phyloP scores from a whole-genome alignment of 192 early-diverging fungal species.

The Spinellus fusiger region DNA sequence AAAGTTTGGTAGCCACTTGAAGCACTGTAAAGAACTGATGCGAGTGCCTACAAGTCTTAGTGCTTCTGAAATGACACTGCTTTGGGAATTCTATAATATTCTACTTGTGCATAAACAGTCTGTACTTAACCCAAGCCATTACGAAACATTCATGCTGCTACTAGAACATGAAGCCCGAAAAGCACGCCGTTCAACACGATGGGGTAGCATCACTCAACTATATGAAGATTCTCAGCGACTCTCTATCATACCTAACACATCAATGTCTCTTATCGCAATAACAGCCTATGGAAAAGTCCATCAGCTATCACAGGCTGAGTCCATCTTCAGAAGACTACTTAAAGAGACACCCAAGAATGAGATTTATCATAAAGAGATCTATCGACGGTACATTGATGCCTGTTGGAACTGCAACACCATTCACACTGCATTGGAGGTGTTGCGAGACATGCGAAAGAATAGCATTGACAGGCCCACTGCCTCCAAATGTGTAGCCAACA shows the following conservation, averaged over 20 bases:
- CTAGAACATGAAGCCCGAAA: not conserved
- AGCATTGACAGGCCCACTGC: not conserved
- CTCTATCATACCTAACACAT: not conserved
- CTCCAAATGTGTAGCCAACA: not conserved
- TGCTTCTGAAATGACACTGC: too few relatives aligned
- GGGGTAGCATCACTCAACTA: not conserved
- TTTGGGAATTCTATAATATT: too few relatives aligned
- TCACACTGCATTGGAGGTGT: not conserved
- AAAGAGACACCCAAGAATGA: not conserved
- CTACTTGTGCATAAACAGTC: not conserved
- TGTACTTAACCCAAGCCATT: constrained; percentile 1
- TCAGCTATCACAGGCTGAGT: not conserved
- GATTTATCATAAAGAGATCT: not conserved
- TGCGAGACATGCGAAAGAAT: not conserved
- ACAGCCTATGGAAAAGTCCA: not conserved
- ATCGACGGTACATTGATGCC: not conserved
- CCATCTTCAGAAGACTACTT: not conserved
- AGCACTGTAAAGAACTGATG: too few relatives aligned
- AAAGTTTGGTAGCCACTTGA: too few relatives aligned
- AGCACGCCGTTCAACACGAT: not conserved
- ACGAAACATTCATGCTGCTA: not conserved
- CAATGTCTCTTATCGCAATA: not conserved
- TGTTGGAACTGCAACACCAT: not conserved
- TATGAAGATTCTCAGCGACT: constrained; percentile 6
- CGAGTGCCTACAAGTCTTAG: too few relatives aligned